phyloP scores from a whole-genome alignment of 305 asterid species.

The Lippia alba region DNA sequence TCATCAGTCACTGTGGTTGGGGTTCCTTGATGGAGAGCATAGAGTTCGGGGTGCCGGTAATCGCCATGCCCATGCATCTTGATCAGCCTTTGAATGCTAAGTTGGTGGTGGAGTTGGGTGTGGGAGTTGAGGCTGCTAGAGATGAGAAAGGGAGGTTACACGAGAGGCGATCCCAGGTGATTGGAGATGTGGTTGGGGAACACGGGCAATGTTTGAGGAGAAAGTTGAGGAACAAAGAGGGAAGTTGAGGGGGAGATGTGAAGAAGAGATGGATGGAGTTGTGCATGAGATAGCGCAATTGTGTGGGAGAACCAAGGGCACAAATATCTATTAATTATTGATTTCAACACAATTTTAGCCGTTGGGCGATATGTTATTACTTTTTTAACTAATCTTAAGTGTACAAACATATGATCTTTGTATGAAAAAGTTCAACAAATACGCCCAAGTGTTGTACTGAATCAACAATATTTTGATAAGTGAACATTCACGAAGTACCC shows the following conservation, averaged over 20 bases:
- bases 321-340: no score
- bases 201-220: slow-evolving; percentile 1
- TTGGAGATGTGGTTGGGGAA: neutral
- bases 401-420: no score
- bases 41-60: slow-evolving; percentile 13
- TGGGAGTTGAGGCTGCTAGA: neutral
- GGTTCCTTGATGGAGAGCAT: slow-evolving; percentile 18
- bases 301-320: no score
- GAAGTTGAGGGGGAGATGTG: neutral
- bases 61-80: slow-evolving; percentile 15
- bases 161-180: neutral
- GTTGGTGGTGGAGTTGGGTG: slow-evolving; percentile 20
- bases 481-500: no score
- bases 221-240: neutral
- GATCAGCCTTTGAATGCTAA: slow-evolving; percentile 23
- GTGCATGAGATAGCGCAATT: neutral
- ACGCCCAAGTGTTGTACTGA: no score
- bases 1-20: neutral
- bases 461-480: no score
- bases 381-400: no score
- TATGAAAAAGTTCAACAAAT: no score
- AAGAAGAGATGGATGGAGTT: slow-evolving; percentile 15
- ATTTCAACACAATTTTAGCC: no score
- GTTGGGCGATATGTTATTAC: no score
- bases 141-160: neutral